Conservation (phyloP, 2,329 filamentous ascomycete genomes). For the Beauveria rudraprayagi region DNA sequence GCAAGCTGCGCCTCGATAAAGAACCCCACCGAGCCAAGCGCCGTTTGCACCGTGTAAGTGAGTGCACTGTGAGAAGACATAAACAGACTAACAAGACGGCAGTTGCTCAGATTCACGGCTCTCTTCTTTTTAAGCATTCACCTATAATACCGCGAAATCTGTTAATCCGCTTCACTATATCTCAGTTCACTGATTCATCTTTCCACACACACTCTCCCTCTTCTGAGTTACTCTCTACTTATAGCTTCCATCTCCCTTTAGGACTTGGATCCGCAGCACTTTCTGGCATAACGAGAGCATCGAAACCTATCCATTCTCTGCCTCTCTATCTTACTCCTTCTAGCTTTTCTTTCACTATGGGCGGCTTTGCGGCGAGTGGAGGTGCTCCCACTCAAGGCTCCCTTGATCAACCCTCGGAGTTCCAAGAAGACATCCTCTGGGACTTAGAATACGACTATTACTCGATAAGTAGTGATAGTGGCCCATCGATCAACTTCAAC, state of each 20-base stretch:
- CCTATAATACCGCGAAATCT: not conserved
- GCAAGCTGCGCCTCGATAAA: not conserved
- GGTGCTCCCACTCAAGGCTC: not conserved
- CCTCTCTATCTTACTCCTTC: too few species aligned
- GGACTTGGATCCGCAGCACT: not conserved
- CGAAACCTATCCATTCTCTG: not conserved
- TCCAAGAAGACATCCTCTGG: too few species aligned
- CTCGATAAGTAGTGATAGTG: too few species aligned
- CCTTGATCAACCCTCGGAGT: too few species aligned
- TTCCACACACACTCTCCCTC: not conserved
- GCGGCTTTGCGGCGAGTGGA: not conserved
- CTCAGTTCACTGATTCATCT: not conserved
- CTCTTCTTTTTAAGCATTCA: not conserved
- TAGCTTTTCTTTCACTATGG: too few species aligned
- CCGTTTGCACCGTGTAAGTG: slow-evolving; percentile 1
- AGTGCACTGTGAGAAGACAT: not conserved
- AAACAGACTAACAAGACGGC: not conserved
- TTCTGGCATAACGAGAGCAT: not conserved
- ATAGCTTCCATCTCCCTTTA: not conserved
- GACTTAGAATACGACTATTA: too few species aligned
- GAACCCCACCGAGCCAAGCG: not conserved
- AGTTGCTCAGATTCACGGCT: not conserved
- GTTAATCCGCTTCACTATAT: not conserved
- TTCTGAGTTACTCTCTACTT: not conserved
- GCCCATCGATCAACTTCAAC: too few species aligned